A percentile compares a stretch with the other conserved stretches of the same genome.
Conservation (phyloP, 2,329 filamentous ascomycete species). For the Calonectria ilicicola region DNA sequence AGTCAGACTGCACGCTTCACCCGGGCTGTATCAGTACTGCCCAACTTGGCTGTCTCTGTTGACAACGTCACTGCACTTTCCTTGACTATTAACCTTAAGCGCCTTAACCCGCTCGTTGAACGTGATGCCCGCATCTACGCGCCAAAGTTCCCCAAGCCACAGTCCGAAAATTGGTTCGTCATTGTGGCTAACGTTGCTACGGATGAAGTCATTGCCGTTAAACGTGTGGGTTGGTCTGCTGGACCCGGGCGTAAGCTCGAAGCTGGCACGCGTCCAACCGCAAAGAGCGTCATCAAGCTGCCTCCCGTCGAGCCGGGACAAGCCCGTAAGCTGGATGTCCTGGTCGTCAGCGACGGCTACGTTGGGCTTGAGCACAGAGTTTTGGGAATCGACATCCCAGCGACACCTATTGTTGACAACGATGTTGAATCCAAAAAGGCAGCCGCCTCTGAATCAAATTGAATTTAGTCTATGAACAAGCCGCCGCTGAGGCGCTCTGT, state of each 20-base stretch:
- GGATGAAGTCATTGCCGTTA: slow-evolving; percentile 87
- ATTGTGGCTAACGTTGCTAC: slow-evolving; percentile 74
- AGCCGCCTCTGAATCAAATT: slow-evolving; percentile 30
- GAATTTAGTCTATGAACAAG: slow-evolving; percentile 34
- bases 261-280: slow-evolving; percentile 60
- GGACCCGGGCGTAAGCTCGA: slow-evolving; percentile 46
- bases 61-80: slow-evolving; percentile 71
- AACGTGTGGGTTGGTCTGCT: slow-evolving; percentile 80
- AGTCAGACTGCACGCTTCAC: slow-evolving; percentile 60
- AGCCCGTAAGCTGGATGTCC: slow-evolving; percentile 76
- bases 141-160: slow-evolving; percentile 91
- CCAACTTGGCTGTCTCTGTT: slow-evolving; percentile 74
- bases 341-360: slow-evolving; percentile 89
- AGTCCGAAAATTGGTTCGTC: slow-evolving; percentile 94
- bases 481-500: slow-evolving; percentile 15
- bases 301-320: slow-evolving; percentile 60
- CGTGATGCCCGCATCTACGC: slow-evolving; percentile 83
- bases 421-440: slow-evolving; percentile 58
- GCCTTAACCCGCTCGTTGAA: slow-evolving; percentile 75
- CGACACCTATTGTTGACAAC: slow-evolving; percentile 60
- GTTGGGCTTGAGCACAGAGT: slow-evolving; percentile 74
- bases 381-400: slow-evolving; percentile 64
- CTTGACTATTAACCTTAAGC: slow-evolving; percentile 72
- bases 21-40: slow-evolving; percentile 75
- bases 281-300: slow-evolving; percentile 70